Conservation (phyloP, 805 yeast species). For the Teunomyces pallodes region DNA sequence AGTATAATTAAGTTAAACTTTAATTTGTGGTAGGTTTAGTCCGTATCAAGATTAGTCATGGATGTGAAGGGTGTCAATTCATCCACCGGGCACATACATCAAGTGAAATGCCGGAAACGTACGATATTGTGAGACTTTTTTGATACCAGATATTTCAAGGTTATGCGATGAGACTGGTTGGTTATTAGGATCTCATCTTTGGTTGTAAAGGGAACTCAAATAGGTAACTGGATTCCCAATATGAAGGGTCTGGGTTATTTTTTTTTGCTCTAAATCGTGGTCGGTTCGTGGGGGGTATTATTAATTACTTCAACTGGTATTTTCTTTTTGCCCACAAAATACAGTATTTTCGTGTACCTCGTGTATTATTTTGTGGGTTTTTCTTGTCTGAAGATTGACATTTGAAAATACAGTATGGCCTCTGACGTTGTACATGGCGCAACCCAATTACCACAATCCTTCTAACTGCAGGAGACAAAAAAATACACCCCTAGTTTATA, state of each 20-base stretch:
- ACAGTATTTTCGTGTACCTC: background rate
- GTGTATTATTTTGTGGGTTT: background rate
- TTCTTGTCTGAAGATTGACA: background rate
- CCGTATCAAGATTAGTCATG: background rate
- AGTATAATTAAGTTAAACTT: background rate
- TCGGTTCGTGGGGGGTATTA: too few relatives aligned
- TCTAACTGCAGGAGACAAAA: background rate
- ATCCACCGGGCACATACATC: background rate
- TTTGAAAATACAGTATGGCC: background rate
- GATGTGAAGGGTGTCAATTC: background rate
- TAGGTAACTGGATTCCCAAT: too few relatives aligned
- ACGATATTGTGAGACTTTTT: background rate
- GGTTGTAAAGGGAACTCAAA: too few relatives aligned
- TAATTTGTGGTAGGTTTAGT: background rate
- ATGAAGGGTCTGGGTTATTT: too few relatives aligned
- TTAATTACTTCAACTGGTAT: too few relatives aligned
- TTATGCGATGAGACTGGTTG: too few relatives aligned
- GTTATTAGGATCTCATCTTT: too few relatives aligned
- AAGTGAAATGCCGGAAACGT: background rate
- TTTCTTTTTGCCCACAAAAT: too few relatives aligned
- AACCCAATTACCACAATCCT: background rate
- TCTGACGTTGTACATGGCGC: background rate
- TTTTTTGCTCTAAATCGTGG: too few relatives aligned
- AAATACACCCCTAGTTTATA: background rate
- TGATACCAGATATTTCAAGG: too few relatives aligned